Evolutionary conservation across 1,139 yeast genomes (phyloP).

Genomic region (Debaryomyces subglobosus): DNA sequence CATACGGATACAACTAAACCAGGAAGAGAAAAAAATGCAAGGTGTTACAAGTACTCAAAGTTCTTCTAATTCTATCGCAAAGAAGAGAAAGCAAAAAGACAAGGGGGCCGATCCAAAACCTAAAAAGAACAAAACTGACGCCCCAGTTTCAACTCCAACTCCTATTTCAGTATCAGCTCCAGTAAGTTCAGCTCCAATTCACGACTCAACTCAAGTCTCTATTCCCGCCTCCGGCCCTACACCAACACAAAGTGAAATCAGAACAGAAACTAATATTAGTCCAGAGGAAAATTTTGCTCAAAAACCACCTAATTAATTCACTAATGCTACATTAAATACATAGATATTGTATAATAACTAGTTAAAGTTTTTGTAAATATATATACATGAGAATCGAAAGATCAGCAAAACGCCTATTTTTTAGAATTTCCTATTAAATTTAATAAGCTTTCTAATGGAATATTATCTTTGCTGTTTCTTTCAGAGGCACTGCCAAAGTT

Average conservation of each 20-base stretch:
- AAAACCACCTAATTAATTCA: not conserved
- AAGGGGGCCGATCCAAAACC: conserved; percentile 17
- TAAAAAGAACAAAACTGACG: conserved; percentile 17
- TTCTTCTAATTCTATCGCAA: conserved; percentile 15
- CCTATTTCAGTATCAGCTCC: not conserved
- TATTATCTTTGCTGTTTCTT: conserved; percentile 39
- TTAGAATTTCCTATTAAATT: conserved; percentile 25
- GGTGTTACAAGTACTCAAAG: conserved; percentile 30
- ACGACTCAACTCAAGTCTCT: not conserved
- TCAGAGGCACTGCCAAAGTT: conserved; percentile 36
- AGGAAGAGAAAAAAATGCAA: conserved; percentile 47
- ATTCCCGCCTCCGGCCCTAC: not conserved
- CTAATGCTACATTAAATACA: not conserved
- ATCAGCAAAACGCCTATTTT: not conserved
- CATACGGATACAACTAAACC: conserved; percentile 40
- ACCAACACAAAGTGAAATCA: not conserved
- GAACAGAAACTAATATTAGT: not conserved
- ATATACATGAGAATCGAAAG: conserved; percentile 12
- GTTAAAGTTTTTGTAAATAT: conserved; percentile 4
- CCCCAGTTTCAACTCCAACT: not conserved
- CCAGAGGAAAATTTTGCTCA: no score
- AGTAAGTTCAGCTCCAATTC: not conserved
- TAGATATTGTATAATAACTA: conserved; percentile 8
- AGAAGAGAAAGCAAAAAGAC: conserved; percentile 39
- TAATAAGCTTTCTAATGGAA: conserved; percentile 37